A percentile compares a stretch with the other conserved stretches of the same genome.
Evolutionary conservation across 768 basidiomycete species (phyloP).

Genomic region (Tricholoma bakamatsutake): DNA sequence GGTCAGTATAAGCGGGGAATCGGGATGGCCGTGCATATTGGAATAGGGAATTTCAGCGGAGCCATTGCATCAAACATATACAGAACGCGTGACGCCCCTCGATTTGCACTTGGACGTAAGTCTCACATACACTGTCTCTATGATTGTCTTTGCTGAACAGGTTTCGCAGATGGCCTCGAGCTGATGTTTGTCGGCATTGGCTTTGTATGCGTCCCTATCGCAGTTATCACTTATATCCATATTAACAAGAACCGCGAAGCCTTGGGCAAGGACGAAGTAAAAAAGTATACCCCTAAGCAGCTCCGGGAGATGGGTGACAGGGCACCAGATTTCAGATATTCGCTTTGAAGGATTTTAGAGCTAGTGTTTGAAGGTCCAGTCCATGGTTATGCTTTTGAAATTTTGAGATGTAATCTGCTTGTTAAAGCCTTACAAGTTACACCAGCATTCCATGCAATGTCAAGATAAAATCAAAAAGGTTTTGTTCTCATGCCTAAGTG

Average conservation of each 20-base stretch:
- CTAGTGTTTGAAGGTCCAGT: no score
- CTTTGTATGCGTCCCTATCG: constrained; percentile 42
- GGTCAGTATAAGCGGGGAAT: constrained; percentile 69
- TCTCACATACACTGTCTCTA: constrained; percentile 4
- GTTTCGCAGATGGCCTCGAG: constrained; percentile 48
- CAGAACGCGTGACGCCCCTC: constrained; percentile 50
- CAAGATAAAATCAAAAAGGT: no score
- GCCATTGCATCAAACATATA: constrained; percentile 63
- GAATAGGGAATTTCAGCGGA: constrained; percentile 60
- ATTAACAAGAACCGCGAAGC: constrained; percentile 53
- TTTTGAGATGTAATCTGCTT: no score
- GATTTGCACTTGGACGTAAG: constrained; percentile 60
- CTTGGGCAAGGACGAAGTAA: constrained; percentile 25
- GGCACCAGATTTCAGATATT: constrained; percentile 61
- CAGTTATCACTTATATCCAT: constrained; percentile 42
- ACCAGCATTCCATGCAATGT: no score
- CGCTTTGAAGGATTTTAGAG: constrained; percentile 11
- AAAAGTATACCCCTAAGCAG: constrained; percentile 30
- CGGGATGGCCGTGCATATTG: constrained; percentile 65
- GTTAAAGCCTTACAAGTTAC: no score
- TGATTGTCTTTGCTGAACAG: background rate
- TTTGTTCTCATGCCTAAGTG: no score
- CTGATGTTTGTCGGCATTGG: constrained; percentile 68
- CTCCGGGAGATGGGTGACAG: constrained; percentile 47
- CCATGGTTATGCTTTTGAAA: no score